Conservation (phyloP, 164 flowering plant species). For the Warburgia ugandensis region DNA sequence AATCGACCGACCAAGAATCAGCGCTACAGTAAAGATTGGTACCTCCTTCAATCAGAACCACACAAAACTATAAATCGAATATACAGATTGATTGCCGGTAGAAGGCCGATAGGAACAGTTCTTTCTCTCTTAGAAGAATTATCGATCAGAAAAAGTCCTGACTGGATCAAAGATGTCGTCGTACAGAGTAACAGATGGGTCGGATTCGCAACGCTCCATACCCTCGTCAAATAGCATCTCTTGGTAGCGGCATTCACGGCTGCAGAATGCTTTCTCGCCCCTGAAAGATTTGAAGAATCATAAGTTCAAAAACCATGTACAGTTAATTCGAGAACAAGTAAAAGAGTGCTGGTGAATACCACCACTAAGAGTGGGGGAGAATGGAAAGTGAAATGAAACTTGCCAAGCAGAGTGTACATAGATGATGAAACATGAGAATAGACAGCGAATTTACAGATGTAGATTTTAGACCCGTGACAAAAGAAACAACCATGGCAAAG, state of each 20-base stretch:
- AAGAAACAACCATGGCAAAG: too few species aligned
- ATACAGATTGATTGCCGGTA: not conserved
- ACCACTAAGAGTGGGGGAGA: too few species aligned
- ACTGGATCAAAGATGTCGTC: slow-evolving; percentile 10
- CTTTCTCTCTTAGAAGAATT: not conserved
- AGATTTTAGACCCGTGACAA: too few species aligned
- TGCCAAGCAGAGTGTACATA: too few species aligned
- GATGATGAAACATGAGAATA: too few species aligned
- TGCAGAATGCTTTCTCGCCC: slow-evolving; percentile 93
- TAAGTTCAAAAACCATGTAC: not conserved
- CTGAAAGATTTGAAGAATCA: slow-evolving; percentile 24
- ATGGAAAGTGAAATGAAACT: too few species aligned
- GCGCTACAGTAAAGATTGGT: not conserved
- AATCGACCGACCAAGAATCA: too few species aligned
- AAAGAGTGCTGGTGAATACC: too few species aligned
- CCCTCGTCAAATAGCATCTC: slow-evolving; percentile 65
- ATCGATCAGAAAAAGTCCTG: slow-evolving; percentile 11
- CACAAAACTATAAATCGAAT: not conserved
- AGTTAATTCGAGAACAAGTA: not conserved
- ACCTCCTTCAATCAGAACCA: not conserved
- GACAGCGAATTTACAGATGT: too few species aligned
- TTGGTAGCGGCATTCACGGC: slow-evolving; percentile 52
- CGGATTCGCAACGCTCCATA: slow-evolving; percentile 28
- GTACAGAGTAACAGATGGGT: slow-evolving; percentile 1
- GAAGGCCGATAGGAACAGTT: too few species aligned